Evolutionary conservation across 768 basidiomycete genomes (phyloP).

Genomic region (Hypholoma sublateritium): DNA sequence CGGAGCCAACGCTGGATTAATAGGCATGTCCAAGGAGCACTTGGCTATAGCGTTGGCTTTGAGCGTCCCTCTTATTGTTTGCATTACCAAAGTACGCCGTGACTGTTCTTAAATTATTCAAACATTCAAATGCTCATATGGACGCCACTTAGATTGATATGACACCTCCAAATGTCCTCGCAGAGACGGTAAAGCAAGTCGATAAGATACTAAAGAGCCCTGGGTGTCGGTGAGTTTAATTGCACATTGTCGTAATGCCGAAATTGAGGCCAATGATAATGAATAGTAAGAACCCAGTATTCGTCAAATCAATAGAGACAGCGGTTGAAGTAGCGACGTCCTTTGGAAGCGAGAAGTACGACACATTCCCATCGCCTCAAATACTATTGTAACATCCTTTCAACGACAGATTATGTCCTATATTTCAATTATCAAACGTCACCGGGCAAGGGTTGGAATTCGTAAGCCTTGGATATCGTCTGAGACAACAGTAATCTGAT

Average conservation of each 20-base stretch:
- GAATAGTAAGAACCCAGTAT: constrained; percentile 75
- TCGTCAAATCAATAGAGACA: constrained; percentile 78
- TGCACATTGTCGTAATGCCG: neutral
- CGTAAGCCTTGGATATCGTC: constrained; percentile 36
- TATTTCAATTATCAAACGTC: constrained; percentile 92
- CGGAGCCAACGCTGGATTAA: constrained; percentile 90
- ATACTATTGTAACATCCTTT: neutral
- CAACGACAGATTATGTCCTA: constrained; percentile 71
- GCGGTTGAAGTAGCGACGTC: constrained; percentile 76
- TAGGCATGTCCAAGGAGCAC: constrained; percentile 95
- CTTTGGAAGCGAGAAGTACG: constrained; percentile 73
- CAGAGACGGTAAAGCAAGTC: constrained; percentile 91
- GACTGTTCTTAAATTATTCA: neutral
- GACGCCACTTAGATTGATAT: constrained; percentile 74
- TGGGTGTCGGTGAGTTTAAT: constrained; percentile 68
- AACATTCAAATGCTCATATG: neutral
- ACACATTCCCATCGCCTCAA: neutral
- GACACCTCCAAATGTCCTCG: constrained; percentile 90
- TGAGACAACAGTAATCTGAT: neutral
- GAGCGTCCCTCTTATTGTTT: constrained; percentile 90
- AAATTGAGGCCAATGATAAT: neutral
- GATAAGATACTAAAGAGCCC: constrained; percentile 90
- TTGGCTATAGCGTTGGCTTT: constrained; percentile 92
- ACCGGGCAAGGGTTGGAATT: constrained; percentile 89
- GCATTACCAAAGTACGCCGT: constrained; percentile 88